Evolutionary conservation across 2,329 filamentous ascomycete species (phyloP), one percentile per base, ranked within the genome.

Genomic region (Orbilia javanica): DNA sequence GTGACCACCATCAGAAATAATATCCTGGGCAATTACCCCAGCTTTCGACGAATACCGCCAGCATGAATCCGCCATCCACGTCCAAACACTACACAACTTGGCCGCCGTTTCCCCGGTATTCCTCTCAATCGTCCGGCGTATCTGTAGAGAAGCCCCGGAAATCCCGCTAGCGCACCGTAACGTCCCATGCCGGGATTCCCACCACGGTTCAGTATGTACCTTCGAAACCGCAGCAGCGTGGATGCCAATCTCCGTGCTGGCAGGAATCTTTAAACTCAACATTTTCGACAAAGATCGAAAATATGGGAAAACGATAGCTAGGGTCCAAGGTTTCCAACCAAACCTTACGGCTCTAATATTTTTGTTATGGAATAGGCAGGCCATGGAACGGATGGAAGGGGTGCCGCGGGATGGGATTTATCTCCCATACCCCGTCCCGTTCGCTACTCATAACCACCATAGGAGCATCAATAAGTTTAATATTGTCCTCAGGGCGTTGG

Each of bases 21-120:
- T 77, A 36, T 70, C 50, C 57, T 77, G 44, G 27, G 66, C 73
- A 1, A 77, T 77, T 10, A 67, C 52, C n/a, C 73, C 73, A 0
- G 66, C 73, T 3, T 77, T 77, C 27, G 73, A 77, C 22, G 73
- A 77, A 36, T 71, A 70, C 52, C 66, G 66, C 27, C 73, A 77
- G 53, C 50, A 71, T 31, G 66, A 71, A 1, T 77, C 73, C 10
- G 46, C 73, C n/a, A 63, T 77, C 27, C 73, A 77, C 42, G 60
- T 77, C 10, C 39, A 46, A n/a, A 77, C 73, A 7, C 52, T 77
- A n/a, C 62, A 53, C 34, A 29, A 60, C 31, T 31, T 77, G 5
- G 34, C 73, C 22, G 39, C 48, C 18, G 60, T 66, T 39, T 77
- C 73, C 2, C 39, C 73, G 3, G 52, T 42, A 20, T 77, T 66